Conservation (phyloP, 257 asterid species). For the Ballota nigra region DNA sequence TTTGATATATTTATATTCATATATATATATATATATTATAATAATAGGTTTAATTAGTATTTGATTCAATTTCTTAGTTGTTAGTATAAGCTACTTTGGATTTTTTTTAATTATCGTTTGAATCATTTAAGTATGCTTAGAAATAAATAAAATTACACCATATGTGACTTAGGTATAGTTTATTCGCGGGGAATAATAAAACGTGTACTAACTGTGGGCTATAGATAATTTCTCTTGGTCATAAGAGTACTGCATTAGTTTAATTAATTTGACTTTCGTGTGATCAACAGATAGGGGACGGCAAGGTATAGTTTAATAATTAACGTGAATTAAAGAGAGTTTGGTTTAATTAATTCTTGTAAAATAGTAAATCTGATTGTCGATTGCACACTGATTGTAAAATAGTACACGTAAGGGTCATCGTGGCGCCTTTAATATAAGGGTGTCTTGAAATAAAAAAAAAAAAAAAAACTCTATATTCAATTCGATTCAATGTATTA, state of each 20-base stretch:
- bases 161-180: no score
- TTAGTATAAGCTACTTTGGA: no score
- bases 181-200: no score
- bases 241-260: background rate
- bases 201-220: background rate
- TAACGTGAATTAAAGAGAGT: background rate
- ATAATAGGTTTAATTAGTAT: no score
- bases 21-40: no score
- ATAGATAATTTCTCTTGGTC: background rate
- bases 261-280: background rate
- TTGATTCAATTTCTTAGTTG: no score
- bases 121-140: no score
- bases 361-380: background rate
- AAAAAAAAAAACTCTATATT: background rate
- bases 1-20: no score
- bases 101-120: no score
- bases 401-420: no score
- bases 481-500: background rate
- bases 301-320: background rate
- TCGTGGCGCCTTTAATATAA: background rate
- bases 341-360: conserved; percentile 1
- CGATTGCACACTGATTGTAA: background rate
- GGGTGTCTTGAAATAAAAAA: background rate
- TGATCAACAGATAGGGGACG: background rate
- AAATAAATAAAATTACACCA: no score